phyloP scores from a whole-genome alignment of 2,329 filamentous ascomycete species.

The Rhynchosporium agropyri region DNA sequence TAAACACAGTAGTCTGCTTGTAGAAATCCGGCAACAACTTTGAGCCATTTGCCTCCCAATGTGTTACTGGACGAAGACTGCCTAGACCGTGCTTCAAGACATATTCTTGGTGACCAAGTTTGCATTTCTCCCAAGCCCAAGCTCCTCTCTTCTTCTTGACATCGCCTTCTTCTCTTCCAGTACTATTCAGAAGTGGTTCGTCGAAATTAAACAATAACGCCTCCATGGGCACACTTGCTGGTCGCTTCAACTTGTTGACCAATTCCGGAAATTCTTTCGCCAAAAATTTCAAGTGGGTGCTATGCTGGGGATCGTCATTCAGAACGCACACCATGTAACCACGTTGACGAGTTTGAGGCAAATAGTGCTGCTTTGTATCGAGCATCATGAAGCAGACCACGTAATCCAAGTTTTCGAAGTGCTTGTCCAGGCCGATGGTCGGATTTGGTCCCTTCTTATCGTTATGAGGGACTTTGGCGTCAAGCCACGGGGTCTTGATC shows the following conservation, averaged over 20 bases:
- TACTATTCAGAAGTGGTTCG: constrained; percentile 49
- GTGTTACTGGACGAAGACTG: constrained; percentile 57
- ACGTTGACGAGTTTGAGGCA: constrained; percentile 69
- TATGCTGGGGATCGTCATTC: neutral
- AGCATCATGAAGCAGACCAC: constrained; percentile 51
- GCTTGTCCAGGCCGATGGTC: constrained; percentile 25
- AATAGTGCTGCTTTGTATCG: constrained; percentile 72
- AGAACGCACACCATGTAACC: constrained; percentile 55
- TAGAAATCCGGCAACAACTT: constrained; percentile 58
- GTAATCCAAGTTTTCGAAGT: constrained; percentile 53
- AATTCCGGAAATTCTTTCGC: neutral
- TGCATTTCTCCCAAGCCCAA: constrained; percentile 55
- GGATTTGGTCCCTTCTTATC: constrained; percentile 19
- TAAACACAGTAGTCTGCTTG: constrained; percentile 52
- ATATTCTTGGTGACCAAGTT: constrained; percentile 59
- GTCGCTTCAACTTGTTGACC: constrained; percentile 45
- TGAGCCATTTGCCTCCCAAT: constrained; percentile 58
- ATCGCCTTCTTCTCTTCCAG: constrained; percentile 33
- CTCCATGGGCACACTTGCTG: constrained; percentile 63
- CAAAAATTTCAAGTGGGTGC: neutral
- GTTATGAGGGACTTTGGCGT: constrained; percentile 34
- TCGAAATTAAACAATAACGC: constrained; percentile 62
- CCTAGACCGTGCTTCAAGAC: constrained; percentile 56
- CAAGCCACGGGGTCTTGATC: constrained; percentile 58
- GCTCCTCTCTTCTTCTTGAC: constrained; percentile 41